A percentile compares a stretch with the other conserved stretches of the same genome.
phyloP scores from a whole-genome alignment of 2,329 filamentous ascomycete species.

The Chrysoporthe deuterocubensis region DNA sequence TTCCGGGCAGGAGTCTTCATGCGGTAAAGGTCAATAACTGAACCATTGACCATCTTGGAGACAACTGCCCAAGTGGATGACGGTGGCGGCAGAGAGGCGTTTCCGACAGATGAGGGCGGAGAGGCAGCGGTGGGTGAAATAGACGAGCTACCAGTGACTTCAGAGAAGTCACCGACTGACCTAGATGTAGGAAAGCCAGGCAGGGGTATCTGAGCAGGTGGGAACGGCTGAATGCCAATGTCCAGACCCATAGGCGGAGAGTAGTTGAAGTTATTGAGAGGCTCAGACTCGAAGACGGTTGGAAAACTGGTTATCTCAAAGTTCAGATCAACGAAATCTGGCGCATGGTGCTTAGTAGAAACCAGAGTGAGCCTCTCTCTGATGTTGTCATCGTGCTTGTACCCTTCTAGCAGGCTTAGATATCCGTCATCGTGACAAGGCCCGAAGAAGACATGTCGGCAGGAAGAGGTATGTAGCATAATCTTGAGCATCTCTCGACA shows the following conservation, averaged over 20 bases:
- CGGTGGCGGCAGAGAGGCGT: too few relatives aligned
- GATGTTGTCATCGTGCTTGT: conserved; percentile 35
- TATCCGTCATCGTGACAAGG: conserved; percentile 43
- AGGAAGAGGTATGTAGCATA: conserved; percentile 39
- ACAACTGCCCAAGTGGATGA: conserved; percentile 21
- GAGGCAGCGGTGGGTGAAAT: not conserved
- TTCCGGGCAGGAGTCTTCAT: conserved; percentile 18
- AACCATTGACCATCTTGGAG: conserved; percentile 23
- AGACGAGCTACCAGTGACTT: not conserved
- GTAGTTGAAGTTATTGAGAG: conserved; percentile 25
- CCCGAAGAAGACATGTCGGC: conserved; percentile 39
- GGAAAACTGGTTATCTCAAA: conserved; percentile 37
- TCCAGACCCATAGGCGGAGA: not conserved
- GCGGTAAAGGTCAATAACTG: conserved; percentile 26
- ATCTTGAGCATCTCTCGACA: conserved; percentile 40
- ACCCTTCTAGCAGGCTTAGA: conserved; percentile 39
- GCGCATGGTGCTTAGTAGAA: conserved; percentile 38
- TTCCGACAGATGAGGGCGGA: not conserved
- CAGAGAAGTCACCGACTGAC: not conserved
- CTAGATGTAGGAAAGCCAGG: not conserved
- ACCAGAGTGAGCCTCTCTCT: conserved; percentile 38
- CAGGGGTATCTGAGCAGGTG: conserved; percentile 2
- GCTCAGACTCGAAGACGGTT: conserved; percentile 39
- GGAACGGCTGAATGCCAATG: conserved; percentile 26
- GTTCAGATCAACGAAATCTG: conserved; percentile 37